A percentile compares a stretch with the other conserved stretches of the same genome.
Evolutionary conservation across 805 yeast genomes (phyloP).

Genomic region (Wickerhamomyces subpelliculosus): DNA sequence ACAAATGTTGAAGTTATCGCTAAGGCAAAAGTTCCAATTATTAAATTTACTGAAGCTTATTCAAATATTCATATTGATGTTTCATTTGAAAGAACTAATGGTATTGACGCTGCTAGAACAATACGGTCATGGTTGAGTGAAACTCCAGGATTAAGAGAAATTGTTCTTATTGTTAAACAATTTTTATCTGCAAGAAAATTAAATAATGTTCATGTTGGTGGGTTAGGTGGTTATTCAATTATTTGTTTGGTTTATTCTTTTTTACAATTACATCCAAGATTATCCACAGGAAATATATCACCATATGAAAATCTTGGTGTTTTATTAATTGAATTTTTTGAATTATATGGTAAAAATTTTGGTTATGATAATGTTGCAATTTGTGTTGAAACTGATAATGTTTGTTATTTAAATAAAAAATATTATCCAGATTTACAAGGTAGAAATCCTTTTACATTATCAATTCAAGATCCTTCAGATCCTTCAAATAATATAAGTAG

Average conservation of each 20-base stretch:
- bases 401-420: conserved; percentile 54
- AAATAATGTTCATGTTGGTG: conserved; percentile 88
- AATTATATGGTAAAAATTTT: conserved; percentile 83
- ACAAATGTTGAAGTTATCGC: conserved; percentile 78
- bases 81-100: conserved; percentile 81
- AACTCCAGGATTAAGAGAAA: conserved; percentile 75
- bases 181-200: conserved; percentile 71
- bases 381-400: conserved; percentile 49
- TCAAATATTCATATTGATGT: conserved; percentile 77
- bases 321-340: conserved; percentile 83
- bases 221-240: conserved; percentile 91
- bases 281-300: conserved; percentile 57
- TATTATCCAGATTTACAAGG: conserved; percentile 45
- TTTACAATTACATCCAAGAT: conserved; percentile 69
- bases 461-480: conserved; percentile 89
- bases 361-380: conserved; percentile 77
- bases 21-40: conserved; percentile 88
- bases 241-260: conserved; percentile 81
- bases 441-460: conserved; percentile 53
- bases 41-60: conserved; percentile 74
- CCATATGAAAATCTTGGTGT: conserved; percentile 78
- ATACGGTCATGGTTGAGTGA: conserved; percentile 68
- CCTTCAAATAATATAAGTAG: conserved; percentile 76
- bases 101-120: conserved; percentile 72
- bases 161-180: conserved; percentile 78